Base-by-base conservation (phyloP, 2,329 filamentous ascomycete genomes). In the Fusarium phyllophilum region DNA sequence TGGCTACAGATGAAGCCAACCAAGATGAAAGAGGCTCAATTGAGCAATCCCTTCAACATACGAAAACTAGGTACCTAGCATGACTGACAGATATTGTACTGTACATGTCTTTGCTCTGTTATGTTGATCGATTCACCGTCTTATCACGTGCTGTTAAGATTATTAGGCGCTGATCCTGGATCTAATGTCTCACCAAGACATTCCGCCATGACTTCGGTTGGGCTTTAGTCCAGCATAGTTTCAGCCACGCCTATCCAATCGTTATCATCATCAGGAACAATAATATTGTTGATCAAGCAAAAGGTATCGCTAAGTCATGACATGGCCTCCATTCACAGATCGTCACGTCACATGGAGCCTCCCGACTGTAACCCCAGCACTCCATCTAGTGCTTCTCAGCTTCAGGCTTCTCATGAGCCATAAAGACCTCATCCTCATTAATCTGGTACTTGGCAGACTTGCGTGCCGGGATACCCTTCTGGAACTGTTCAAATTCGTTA, bases 401-500 rank as follows among this genome's bases (percentile, higher is more conserved):
- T 38, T 52, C 61, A 44, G 54, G 31, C 39, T 36, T 65, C 42
- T 74, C 77, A 13, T 76, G 64, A 14, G 76, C 66, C 15, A 74
- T 69, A 58, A 77, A 81, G 6, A 81, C 66, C 39, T 83, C 81
- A 8, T 82, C 81, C 48, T 80, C 75, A 62, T 80, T 81, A 59
- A 83, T 81, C 59, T 79, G 71, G 70, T 82, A 82, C 13, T 78
- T 77, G 56, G 78, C 72, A 66, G 84, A 85, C 69, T 84, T 81
- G 60, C 84, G 80, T 54, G 83, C 83, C 0, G 81, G 75, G 11
- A 85, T 58, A 20, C 77, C 75, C 74, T 82, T 82, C 70, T 83
- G 82, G 78, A 81, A 80, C 78, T 80, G 29, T 69, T 64, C 7
- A 26, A 42, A 34, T 13, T 63, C 20, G 56, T 78, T 48, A 79